Evolutionary conservation across 2,329 filamentous ascomycete genomes (phyloP).

Genomic region (Curvularia sp.): DNA sequence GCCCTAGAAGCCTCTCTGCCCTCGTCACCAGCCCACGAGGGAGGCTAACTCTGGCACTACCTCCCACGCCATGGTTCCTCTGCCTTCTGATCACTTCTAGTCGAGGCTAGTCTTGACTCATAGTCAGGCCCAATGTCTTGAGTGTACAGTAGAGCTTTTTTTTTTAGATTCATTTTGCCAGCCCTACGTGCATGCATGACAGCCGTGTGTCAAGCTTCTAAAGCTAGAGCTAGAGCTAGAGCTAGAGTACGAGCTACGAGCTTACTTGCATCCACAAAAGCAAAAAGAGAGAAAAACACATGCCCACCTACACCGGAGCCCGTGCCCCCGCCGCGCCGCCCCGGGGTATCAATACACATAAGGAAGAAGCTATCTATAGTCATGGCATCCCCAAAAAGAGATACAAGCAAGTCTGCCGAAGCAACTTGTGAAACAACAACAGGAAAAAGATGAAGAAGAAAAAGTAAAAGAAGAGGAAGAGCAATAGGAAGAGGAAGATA

Average conservation of each 20-base stretch:
- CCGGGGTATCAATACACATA: slow-evolving; percentile 45
- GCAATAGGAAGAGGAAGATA: slow-evolving; percentile 5
- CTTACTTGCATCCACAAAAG: slow-evolving; percentile 11
- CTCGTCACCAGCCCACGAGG: slow-evolving; percentile 18
- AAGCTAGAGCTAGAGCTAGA: slow-evolving; percentile 3
- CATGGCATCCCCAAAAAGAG: slow-evolving; percentile 20
- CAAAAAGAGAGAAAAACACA: slow-evolving; percentile 4
- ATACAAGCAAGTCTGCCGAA: slow-evolving; percentile 7
- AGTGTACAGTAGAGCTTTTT: not conserved
- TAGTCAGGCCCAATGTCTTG: slow-evolving; percentile 13
- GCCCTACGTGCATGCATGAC: slow-evolving; percentile 10
- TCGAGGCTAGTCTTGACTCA: not conserved
- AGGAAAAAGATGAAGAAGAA: not conserved
- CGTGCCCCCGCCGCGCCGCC: slow-evolving; percentile 28
- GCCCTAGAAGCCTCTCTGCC: not conserved
- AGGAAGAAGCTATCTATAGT: slow-evolving; percentile 22
- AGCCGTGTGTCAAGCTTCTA: slow-evolving; percentile 10
- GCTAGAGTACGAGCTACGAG: not conserved
- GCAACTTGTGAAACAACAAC: not conserved
- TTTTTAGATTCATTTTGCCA: slow-evolving; percentile 6
- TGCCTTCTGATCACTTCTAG: slow-evolving; percentile 11
- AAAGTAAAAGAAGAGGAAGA: not conserved
- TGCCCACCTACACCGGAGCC: slow-evolving; percentile 29
- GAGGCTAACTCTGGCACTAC: slow-evolving; percentile 3
- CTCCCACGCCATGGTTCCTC: slow-evolving; percentile 12